Evolutionary conservation across 441 rosid genomes (phyloP).

Genomic region (Monsonia emarginata): DNA sequence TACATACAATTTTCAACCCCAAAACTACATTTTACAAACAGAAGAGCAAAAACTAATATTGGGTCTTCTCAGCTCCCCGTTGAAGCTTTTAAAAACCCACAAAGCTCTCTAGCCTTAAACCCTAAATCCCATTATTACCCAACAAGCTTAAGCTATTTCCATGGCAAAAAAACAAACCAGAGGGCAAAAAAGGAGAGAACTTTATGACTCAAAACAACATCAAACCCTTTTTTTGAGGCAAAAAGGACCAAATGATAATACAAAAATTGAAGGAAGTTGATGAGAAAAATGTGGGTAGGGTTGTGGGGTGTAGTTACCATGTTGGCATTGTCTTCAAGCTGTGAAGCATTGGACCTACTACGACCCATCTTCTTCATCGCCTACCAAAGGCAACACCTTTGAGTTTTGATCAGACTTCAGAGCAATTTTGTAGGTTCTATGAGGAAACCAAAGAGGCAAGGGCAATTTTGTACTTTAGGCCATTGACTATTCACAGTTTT

Average conservation of each 20-base stretch:
- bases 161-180: neutral
- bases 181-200: neutral
- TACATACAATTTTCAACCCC: neutral
- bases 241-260: no score
- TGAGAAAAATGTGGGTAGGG: no score
- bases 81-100: neutral
- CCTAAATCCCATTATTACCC: neutral
- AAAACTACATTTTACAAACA: neutral
- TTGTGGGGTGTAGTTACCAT: constrained; percentile 13
- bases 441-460: neutral
- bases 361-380: constrained; percentile 16
- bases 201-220: neutral
- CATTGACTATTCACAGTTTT: no score
- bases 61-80: neutral
- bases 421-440: no score
- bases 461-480: neutral
- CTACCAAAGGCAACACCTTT: neutral
- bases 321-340: constrained; percentile 7
- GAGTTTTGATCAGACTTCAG: neutral
- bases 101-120: neutral
- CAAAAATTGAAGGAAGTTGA: no score
- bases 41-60: neutral
- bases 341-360: constrained; percentile 16
- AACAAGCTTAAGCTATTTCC: neutral
- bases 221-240: neutral